Conservation (phyloP, 1,139 yeast genomes). For the Pichia sp. region DNA sequence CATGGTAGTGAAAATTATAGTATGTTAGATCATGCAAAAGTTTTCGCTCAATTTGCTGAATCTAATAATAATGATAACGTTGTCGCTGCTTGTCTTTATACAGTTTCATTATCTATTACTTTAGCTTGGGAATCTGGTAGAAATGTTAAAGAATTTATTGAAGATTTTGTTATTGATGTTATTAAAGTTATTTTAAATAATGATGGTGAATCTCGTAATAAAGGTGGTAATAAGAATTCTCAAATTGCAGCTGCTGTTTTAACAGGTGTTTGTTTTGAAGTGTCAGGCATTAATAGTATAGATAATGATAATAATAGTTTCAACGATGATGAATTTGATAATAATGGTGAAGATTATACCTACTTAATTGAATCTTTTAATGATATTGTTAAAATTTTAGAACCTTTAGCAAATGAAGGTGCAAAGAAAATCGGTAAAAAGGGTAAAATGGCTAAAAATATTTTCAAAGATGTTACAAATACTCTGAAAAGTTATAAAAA, state of each 20-base stretch:
- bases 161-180: conserved; percentile 25
- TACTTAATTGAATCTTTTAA: conserved; percentile 31
- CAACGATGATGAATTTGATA: conserved; percentile 27
- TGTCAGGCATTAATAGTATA: conserved; percentile 36
- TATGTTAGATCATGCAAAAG: conserved; percentile 36
- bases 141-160: conserved; percentile 31
- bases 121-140: conserved; percentile 30
- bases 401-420: conserved; percentile 43
- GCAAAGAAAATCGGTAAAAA: conserved; percentile 53
- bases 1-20: conserved; percentile 47
- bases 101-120: conserved; percentile 40
- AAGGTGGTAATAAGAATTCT: conserved; percentile 3
- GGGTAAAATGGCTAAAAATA: conserved; percentile 55
- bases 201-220: too few species aligned
- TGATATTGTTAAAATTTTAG: conserved; percentile 25
- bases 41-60: conserved; percentile 27
- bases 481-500: conserved; percentile 32
- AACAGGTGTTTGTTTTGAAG: conserved; percentile 56
- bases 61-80: conserved; percentile 8
- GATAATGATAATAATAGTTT: conserved; percentile 5
- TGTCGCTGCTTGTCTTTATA: conserved; percentile 41
- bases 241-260: conserved; percentile 47
- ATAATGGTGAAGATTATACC: conserved; percentile 4
- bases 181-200: conserved; percentile 3
- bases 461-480: conserved; percentile 52